A percentile compares a stretch with the other conserved stretches of the same genome.
phyloP scores from a whole-genome alignment of 768 basidiomycete species.

The Inosperma sp. region DNA sequence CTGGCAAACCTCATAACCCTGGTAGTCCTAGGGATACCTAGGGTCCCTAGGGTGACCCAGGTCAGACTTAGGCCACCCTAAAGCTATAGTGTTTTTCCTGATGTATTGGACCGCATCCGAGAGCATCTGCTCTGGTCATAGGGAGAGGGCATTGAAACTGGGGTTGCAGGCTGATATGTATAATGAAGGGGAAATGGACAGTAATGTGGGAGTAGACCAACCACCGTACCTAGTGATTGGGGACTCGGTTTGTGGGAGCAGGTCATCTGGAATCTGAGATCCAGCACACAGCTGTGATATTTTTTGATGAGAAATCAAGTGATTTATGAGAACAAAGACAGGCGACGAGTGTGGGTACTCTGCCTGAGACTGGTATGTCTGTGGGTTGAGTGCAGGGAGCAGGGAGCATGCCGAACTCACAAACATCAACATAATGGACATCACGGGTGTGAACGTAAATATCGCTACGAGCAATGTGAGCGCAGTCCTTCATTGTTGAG shows the following conservation, averaged over 20 bases:
- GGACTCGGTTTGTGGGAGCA: slow-evolving; percentile 5
- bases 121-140: slow-evolving; percentile 34
- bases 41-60: no score
- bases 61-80: no score
- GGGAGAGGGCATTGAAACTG: slow-evolving; percentile 42
- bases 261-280: neutral
- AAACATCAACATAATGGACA: slow-evolving; percentile 48
- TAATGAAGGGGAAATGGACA: slow-evolving; percentile 31
- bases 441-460: slow-evolving; percentile 47
- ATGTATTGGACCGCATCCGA: slow-evolving; percentile 46
- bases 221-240: neutral
- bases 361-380: slow-evolving; percentile 35
- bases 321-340: slow-evolving; percentile 17
- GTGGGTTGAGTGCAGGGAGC: slow-evolving; percentile 45
- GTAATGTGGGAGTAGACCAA: slow-evolving; percentile 2
- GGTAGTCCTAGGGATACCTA: no score
- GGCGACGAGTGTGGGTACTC: slow-evolving; percentile 21
- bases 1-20: no score
- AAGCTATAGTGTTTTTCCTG: no score
- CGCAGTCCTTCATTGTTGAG: slow-evolving; percentile 39
- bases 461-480: slow-evolving; percentile 37
- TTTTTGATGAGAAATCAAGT: neutral
- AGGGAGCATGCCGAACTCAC: slow-evolving; percentile 31
- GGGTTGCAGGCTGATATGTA: slow-evolving; percentile 47
- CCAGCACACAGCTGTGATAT: neutral